Evolutionary conservation across 2,329 filamentous ascomycete species (phyloP), one percentile per base, ranked within the genome.

Genomic region (Plenodomus lindquistii): DNA sequence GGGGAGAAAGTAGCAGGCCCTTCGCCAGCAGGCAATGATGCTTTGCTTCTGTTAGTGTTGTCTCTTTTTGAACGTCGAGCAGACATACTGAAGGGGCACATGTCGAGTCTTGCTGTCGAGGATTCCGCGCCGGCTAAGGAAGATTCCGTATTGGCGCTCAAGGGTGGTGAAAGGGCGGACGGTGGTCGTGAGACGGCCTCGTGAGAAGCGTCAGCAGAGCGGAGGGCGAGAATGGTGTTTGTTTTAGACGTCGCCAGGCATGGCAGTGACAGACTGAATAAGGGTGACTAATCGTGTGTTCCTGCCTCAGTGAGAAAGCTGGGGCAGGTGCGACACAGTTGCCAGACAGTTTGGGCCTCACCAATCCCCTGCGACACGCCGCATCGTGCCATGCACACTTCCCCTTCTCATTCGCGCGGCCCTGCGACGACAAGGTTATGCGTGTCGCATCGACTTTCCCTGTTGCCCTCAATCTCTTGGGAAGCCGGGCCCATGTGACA

Each of bases 41-140:
- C 66, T 69, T 31, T 44, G 37, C 31, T 15, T 22, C 11, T 22
- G 24, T 63, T 46, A 64, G 55, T 45, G 44, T 43, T 55, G 16
- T 17, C 27, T 35, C 24, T 11, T 29, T 16, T 20, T 42, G 35
- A 40, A 37, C 38, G 20, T 19, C 18, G 47, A 43, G 27, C 29
- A 46, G 48, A 57, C 63, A 20, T 65, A 70, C 68, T 69, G 56
- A 68, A 69, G 42, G 68, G 68, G 57, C 68, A 71, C 68, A 71
- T 71, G 55, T 49, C 54, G 50, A 42, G 42, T 44, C 52, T 50
- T 44, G 48, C 40, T 50, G 55, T 57, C 52, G 48, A 57, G 45
- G 50, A 55, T 57, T 57, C 67, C 62, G 65, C 63, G 35, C 65
- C 66, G 68, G 68, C 57, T 60, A 42, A 40, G 45, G 41, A 47